These are phyloP conservation scores for Artemisia argyi DNA, from an alignment of 129 eudicot species.

Conservation along the genomic window DNA sequence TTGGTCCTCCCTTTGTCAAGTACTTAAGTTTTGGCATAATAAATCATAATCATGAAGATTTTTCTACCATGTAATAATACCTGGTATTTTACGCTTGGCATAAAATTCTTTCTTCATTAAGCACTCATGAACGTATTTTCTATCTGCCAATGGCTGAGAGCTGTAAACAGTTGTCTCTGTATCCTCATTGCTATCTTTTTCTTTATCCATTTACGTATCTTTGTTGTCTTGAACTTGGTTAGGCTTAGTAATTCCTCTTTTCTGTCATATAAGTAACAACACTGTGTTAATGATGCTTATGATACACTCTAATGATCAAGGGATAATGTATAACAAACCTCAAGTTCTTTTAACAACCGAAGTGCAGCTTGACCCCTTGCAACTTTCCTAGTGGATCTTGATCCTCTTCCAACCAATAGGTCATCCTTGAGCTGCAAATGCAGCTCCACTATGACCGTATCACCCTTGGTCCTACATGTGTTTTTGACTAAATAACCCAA, in stretches of 20 bases:
- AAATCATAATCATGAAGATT: too few relatives aligned
- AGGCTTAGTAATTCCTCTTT: constrained; percentile 56
- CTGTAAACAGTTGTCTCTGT: constrained; percentile 28
- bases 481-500: too few relatives aligned
- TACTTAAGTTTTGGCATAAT: too few relatives aligned
- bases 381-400: too few relatives aligned
- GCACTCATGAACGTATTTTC: constrained; percentile 13
- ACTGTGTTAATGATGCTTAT: background rate
- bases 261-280: constrained; percentile 36
- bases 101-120: constrained; percentile 1
- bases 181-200: constrained; percentile 28
- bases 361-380: too few relatives aligned
- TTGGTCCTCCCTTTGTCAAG: constrained; percentile 72
- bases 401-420: too few relatives aligned
- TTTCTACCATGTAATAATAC: too few relatives aligned
- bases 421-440: too few relatives aligned
- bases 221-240: constrained; percentile 29
- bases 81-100: too few relatives aligned
- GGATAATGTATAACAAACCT: constrained; percentile 24
- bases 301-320: background rate
- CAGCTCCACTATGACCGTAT: too few relatives aligned
- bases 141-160: constrained; percentile 16
- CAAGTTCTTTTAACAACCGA: too few relatives aligned
- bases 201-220: constrained; percentile 17
- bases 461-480: too few relatives aligned